Evolutionary conservation across 1,284 basidiomycete genomes (phyloP), one percentile per base, ranked within the genome.

Genomic region (Vanrija pseudolonga): DNA sequence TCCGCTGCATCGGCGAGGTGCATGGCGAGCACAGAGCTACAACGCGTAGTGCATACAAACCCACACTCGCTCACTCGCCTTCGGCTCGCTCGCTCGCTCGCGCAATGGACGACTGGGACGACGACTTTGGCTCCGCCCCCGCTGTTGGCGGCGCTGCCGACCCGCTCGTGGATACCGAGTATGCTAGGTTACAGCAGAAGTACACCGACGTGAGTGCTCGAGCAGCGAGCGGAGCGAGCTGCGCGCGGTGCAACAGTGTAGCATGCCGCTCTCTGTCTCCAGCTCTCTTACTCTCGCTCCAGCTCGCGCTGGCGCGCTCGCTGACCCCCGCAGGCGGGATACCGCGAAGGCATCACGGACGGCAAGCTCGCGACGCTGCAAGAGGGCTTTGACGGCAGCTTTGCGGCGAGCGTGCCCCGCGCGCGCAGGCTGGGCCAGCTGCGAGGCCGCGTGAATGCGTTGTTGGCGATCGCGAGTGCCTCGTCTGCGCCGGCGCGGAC

Each of bases 261-360:
- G n/a, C n/a, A n/a, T n/a, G n/a, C n/a, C n/a, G n/a, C n/a, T n/a
- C n/a, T n/a, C n/a, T n/a, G n/a, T n/a, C n/a, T n/a, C n/a, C n/a
- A n/a, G n/a, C n/a, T n/a, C n/a, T n/a, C n/a, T n/a, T n/a, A n/a
- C n/a, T n/a, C n/a, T n/a, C n/a, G n/a, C n/a, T n/a, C n/a, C n/a
- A n/a, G n/a, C n/a, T n/a, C n/a, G n/a, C n/a, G n/a, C n/a, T n/a
- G n/a, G 41, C 19, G 20, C 19, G 19, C 24, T 4, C 5, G 19
- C 14, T 12, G 41, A 44, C 32, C 26, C 23, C 20, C 6, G 12
- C 53, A 82, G 81, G 79, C 78, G 0, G 81, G 81, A 2, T 82
- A 82, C 57, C 69, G 81, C 49, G 80, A 81, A 65, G 81, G 81
- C 20, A 82, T 82, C 60, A 80, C 77, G 2, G 74, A 76, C 7